Conservation (phyloP, 2,329 filamentous ascomycete species). For the Magnaporthiopsis incrustans region DNA sequence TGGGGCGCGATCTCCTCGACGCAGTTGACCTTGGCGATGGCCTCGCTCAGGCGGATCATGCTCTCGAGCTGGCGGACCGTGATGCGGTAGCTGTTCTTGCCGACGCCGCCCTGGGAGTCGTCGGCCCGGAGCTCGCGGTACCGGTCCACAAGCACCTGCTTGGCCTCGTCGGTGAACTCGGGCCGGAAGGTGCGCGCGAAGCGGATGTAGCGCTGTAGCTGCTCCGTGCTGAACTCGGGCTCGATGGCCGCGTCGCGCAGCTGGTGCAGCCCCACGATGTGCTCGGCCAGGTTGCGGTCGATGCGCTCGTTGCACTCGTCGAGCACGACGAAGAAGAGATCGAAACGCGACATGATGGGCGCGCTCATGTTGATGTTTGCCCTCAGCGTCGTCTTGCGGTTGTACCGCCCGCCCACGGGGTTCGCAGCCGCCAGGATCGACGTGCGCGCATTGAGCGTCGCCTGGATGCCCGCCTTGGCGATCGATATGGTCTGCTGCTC, state of each 20-base stretch:
- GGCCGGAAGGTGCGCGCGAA: constrained; percentile 94
- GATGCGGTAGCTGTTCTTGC: constrained; percentile 93
- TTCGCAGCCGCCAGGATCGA: constrained; percentile 95
- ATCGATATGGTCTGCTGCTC: constrained; percentile 99
- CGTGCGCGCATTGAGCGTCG: constrained; percentile 90
- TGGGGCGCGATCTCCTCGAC: constrained; percentile 77
- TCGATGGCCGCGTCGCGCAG: constrained; percentile 84
- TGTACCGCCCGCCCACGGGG: constrained; percentile 92
- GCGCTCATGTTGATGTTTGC: constrained; percentile 98
- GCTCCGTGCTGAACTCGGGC: constrained; percentile 92
- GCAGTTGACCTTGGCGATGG: constrained; percentile 97
- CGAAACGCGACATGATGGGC: constrained; percentile 98
- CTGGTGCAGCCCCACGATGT: constrained; percentile 92
- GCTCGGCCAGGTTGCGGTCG: constrained; percentile 83
- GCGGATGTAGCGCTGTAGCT: constrained; percentile 92
- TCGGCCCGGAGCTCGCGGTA: constrained; percentile 94
- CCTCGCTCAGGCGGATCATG: constrained; percentile 90
- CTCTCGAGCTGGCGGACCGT: constrained; percentile 94
- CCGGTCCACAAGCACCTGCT: constrained; percentile 74
- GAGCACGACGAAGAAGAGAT: constrained; percentile 95
- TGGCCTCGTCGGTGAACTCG: constrained; percentile 83
- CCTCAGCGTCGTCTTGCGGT: constrained; percentile 87
- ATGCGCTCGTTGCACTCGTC: constrained; percentile 93
- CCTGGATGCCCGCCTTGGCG: constrained; percentile 96
- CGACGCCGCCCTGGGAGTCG: constrained; percentile 88